These are phyloP conservation scores for Phytophthora ohioensis DNA, from an alignment of 352 stramenopile species.

Conservation along the genomic window DNA sequence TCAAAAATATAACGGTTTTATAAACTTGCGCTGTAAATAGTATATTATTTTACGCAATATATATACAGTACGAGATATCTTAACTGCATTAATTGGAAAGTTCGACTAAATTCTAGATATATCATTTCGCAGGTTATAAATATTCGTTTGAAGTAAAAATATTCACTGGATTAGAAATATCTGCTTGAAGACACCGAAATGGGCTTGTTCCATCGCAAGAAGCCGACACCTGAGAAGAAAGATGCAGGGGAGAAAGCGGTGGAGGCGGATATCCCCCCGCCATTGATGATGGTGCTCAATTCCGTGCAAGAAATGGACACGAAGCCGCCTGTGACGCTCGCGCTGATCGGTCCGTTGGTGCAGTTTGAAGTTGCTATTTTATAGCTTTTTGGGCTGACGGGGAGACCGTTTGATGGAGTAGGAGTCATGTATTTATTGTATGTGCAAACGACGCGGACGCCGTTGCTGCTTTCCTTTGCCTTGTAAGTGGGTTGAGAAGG, in stretches of 20 bases:
- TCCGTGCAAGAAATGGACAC: conserved; percentile 64
- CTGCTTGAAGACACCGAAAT: neutral
- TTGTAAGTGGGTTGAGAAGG: conserved; percentile 41
- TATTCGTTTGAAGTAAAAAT: too few relatives aligned
- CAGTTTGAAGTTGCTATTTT: neutral
- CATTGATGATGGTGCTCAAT: conserved; percentile 48
- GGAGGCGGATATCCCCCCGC: conserved; percentile 35
- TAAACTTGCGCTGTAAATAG: too few relatives aligned
- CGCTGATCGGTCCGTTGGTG: conserved; percentile 46
- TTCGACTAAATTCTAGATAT: too few relatives aligned
- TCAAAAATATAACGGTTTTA: neutral
- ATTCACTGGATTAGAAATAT: too few relatives aligned
- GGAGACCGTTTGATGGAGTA: conserved; percentile 19
- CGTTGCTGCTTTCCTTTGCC: conserved; percentile 50
- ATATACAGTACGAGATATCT: too few relatives aligned
- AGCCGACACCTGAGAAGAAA: conserved; percentile 1
- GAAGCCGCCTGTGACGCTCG: conserved; percentile 68
- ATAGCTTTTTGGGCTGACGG: neutral
- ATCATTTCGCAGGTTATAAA: too few relatives aligned
- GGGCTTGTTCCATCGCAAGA: conserved; percentile 35
- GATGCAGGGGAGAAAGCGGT: conserved; percentile 8
- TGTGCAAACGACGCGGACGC: conserved; percentile 55
- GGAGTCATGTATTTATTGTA: conserved; percentile 66
- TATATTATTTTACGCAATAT: too few relatives aligned
- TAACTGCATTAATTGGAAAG: too few relatives aligned